Percentiles rank a stretch among this genome's conserved stretches.
phyloP scores from a whole-genome alignment of 2,329 filamentous ascomycete species.

The Stachybotrys chartarum region DNA sequence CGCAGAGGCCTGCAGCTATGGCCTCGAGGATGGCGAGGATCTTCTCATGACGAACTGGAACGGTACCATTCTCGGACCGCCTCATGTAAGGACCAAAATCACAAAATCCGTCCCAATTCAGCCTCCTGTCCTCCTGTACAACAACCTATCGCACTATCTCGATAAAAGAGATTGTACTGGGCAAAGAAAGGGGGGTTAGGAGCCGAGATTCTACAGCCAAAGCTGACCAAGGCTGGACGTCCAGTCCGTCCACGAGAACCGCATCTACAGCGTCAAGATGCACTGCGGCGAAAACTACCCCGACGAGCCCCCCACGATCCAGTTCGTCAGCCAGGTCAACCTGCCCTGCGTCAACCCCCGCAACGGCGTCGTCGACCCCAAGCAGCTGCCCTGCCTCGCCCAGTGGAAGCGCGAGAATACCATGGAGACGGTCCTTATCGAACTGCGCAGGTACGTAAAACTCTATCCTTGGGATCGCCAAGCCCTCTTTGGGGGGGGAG shows the following conservation, averaged over 20 bases:
- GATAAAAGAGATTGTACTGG: no score
- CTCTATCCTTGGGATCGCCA: not conserved
- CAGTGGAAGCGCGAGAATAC: conserved; percentile 92
- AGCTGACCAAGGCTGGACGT: conserved; percentile 2
- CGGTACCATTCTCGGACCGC: conserved; percentile 92
- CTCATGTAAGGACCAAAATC: conserved; percentile 61
- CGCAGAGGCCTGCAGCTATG: conserved; percentile 95
- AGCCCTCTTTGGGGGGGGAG: not conserved
- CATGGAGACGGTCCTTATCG: conserved; percentile 89
- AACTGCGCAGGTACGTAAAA: conserved; percentile 62
- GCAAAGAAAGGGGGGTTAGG: no score
- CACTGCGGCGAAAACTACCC: conserved; percentile 89
- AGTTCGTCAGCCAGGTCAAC: conserved; percentile 92
- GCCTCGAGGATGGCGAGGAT: conserved; percentile 88
- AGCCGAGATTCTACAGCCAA: not conserved
- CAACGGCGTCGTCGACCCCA: conserved; percentile 78
- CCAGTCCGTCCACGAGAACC: conserved; percentile 93
- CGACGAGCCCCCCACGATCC: conserved; percentile 78
- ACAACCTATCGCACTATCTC: no score
- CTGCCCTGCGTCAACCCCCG: conserved; percentile 83
- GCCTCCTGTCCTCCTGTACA: no score
- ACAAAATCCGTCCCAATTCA: no score
- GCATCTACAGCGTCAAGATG: conserved; percentile 97
- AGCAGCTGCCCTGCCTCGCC: conserved; percentile 74
- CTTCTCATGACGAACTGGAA: conserved; percentile 98